phyloP scores from a whole-genome alignment of 2,329 filamentous ascomycete genomes.

The Penicillium sp. region DNA sequence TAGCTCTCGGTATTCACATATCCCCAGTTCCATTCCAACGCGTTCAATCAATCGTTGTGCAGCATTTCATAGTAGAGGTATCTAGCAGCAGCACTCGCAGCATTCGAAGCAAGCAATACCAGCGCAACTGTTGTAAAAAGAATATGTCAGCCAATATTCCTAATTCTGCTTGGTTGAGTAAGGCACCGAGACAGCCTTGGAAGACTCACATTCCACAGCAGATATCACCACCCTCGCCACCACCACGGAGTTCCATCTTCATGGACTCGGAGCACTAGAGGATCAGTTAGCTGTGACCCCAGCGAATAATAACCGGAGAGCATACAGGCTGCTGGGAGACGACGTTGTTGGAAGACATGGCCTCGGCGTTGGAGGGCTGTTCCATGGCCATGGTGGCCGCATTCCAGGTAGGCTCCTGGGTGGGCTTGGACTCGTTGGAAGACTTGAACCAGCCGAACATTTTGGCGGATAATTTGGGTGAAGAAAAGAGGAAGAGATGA shows the following conservation, averaged over 20 bases:
- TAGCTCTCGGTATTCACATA: neutral
- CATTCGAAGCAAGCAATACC: conserved; percentile 10
- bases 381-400: conserved; percentile 6
- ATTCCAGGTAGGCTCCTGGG: conserved; percentile 6
- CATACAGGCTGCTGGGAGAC: conserved; percentile 7
- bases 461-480: neutral
- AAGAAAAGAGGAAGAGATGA: neutral
- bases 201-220: conserved; percentile 10
- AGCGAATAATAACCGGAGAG: too few relatives aligned
- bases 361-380: conserved; percentile 1
- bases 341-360: conserved; percentile 4
- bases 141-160: neutral
- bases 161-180: neutral
- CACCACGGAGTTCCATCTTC: conserved; percentile 11
- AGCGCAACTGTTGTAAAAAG: neutral
- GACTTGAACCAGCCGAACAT: conserved; percentile 12
- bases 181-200: neutral
- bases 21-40: neutral
- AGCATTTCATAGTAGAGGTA: neutral
- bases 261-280: neutral
- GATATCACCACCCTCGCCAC: conserved; percentile 7
- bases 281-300: neutral
- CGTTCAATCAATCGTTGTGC: neutral
- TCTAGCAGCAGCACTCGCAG: conserved; percentile 12
- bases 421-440: conserved; percentile 3